Evolutionary conservation across 2,329 filamentous ascomycete genomes (phyloP), one percentile per base, ranked within the genome.

Genomic region (Gaeumannomyces sp.): DNA sequence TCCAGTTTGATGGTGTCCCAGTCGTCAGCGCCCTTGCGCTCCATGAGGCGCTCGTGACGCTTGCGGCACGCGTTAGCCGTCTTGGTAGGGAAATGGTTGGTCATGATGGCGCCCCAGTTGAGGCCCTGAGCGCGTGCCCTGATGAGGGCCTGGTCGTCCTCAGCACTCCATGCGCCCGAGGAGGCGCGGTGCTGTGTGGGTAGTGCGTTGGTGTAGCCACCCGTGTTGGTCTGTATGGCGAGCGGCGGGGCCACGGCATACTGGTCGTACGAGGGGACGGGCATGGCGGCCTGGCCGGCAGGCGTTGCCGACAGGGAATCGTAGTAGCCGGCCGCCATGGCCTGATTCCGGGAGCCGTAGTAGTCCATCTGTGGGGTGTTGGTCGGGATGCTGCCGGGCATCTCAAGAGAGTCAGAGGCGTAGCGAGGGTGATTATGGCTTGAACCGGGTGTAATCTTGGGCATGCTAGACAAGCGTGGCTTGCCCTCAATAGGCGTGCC

Each of bases 41-140:
- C 90, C 82, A 94, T 88, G 69, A 96, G 79, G 57, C 92, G 84
- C 77, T 96, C 92, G 72, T 96, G 92, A 64, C 92, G 86, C 79
- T 96, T 96, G 68, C 92, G 90, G 77, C 92, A 96, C 25, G 93
- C 93, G 74, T 95, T 95, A 66, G 89, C 80, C 11, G 85, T 87
- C 80, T 96, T 96, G 74, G 78, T 82, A 1, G 89, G 89, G 74
- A 96, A 96, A 76, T 92, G 86, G 67, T 83, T 85, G 67, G 82
- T 81, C 71, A 92, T 88, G 73, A 96, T 95, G 71, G 91, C 89
- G 64, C 85, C 84, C 92, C 92, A 96, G 76, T 93, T 94, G 74
- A 93, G 83, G 29, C 90, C 90, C 71, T 88, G 85, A 61, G 89
- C 85, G 64, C 92, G 85, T 22, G 91, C 90, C 59, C 80, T 78